Conservation (phyloP, 305 asterid species). For the Ajuga reptans region DNA sequence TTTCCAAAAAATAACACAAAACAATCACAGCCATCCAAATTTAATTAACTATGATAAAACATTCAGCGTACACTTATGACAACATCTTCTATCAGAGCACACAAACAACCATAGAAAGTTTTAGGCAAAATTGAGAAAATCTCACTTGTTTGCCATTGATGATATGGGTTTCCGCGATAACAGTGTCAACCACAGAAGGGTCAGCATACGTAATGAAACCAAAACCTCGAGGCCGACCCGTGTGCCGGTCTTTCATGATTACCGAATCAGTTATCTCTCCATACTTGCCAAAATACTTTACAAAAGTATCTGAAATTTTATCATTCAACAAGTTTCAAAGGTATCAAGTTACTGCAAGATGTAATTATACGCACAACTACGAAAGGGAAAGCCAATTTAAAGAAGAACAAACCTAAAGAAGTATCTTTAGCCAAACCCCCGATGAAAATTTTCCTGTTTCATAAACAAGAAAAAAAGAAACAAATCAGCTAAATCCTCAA, state of each 20-base stretch:
- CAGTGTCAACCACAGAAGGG: conserved; percentile 75
- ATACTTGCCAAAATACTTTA: conserved; percentile 85
- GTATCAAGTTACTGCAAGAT: neutral
- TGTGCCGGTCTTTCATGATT: conserved; percentile 82
- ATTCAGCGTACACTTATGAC: neutral
- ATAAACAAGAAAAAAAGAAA: neutral
- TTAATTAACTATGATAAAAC: neutral
- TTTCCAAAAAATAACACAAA: neutral
- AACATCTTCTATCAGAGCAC: neutral
- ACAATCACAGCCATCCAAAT: neutral
- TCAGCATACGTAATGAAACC: conserved; percentile 86
- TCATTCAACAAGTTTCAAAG: neutral
- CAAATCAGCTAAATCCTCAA: conserved; percentile 1
- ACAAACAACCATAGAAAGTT: neutral
- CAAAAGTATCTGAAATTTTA: conserved; percentile 56
- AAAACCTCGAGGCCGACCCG: conserved; percentile 90
- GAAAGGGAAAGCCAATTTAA: neutral
- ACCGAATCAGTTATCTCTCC: conserved; percentile 93
- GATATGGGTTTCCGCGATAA: conserved; percentile 75
- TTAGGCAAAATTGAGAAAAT: neutral
- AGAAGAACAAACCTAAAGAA: conserved; percentile 47
- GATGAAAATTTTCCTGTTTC: conserved; percentile 70
- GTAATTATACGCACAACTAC: neutral
- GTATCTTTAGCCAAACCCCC: conserved; percentile 89
- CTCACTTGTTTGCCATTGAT: conserved; percentile 83